Conservation (phyloP, 2,329 filamentous ascomycete genomes). For the Phaeosphaeriaceae sp. region DNA sequence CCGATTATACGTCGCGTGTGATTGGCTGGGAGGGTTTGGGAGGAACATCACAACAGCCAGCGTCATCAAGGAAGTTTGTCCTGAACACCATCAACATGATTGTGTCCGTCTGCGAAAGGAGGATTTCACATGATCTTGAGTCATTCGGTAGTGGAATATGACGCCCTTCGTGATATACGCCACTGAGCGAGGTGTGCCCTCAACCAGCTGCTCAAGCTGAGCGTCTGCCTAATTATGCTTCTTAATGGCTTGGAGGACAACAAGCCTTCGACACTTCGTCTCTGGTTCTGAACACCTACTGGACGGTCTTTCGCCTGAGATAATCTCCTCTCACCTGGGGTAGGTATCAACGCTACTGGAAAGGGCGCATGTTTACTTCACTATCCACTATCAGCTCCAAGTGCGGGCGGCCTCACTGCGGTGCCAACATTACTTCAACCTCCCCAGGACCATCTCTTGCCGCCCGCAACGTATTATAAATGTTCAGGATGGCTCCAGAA, state of each 20-base stretch:
- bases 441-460: neutral
- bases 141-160: neutral
- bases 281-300: no score
- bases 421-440: neutral
- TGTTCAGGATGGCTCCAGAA: neutral
- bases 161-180: neutral
- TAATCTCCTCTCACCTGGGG: neutral
- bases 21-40: neutral
- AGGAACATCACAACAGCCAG: neutral
- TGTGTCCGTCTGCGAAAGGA: no score
- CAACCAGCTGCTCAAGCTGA: neutral
- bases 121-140: no score
- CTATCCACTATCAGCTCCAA: neutral
- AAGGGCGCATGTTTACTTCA: neutral
- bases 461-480: neutral
- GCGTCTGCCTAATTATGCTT: neutral
- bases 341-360: neutral
- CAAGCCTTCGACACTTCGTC: neutral
- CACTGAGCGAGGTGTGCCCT: neutral
- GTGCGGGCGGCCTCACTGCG: neutral
- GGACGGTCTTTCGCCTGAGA: neutral
- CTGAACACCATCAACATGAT: no score
- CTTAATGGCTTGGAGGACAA: neutral
- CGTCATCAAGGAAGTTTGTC: no score
- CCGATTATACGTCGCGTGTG: constrained; percentile 1